Evolutionary conservation across 306 rosid genomes (phyloP).

Genomic region (Cercis canadensis): DNA sequence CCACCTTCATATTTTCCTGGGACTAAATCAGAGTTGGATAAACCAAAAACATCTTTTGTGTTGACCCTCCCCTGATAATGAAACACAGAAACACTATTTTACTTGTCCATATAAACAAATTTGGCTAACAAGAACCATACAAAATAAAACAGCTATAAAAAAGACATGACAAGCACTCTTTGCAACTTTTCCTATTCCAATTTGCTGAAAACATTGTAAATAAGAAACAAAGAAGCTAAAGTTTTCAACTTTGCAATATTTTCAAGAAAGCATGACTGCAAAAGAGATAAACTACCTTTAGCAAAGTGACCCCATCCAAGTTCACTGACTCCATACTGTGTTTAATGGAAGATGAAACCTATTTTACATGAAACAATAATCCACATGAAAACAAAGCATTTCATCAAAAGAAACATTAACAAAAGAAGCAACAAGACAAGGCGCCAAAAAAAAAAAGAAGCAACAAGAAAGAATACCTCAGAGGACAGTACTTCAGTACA

Average conservation of each 20-base stretch:
- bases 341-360: slow-evolving; percentile 54
- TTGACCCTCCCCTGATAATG: slow-evolving; percentile 73
- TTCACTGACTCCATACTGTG: slow-evolving; percentile 59
- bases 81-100: background rate
- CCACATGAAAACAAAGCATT: background rate
- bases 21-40: slow-evolving; percentile 90
- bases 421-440: background rate
- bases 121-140: background rate
- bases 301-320: slow-evolving; percentile 68
- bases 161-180: background rate
- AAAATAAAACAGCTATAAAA: background rate
- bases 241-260: too few relatives aligned
- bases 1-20: slow-evolving; percentile 94
- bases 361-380: background rate
- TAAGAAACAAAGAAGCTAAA: slow-evolving; percentile 12
- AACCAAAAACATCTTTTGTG: slow-evolving; percentile 79
- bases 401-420: background rate
- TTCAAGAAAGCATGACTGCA: background rate
- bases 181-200: background rate
- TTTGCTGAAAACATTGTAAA: background rate
- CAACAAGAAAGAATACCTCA: slow-evolving; percentile 49
- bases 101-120: background rate
- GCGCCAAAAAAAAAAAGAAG: slow-evolving; percentile 14
- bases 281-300: slow-evolving; percentile 59
- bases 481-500: slow-evolving; percentile 70